phyloP scores from a whole-genome alignment of 1,284 basidiomycete genomes.

The Ceratobasidium sp. region DNA sequence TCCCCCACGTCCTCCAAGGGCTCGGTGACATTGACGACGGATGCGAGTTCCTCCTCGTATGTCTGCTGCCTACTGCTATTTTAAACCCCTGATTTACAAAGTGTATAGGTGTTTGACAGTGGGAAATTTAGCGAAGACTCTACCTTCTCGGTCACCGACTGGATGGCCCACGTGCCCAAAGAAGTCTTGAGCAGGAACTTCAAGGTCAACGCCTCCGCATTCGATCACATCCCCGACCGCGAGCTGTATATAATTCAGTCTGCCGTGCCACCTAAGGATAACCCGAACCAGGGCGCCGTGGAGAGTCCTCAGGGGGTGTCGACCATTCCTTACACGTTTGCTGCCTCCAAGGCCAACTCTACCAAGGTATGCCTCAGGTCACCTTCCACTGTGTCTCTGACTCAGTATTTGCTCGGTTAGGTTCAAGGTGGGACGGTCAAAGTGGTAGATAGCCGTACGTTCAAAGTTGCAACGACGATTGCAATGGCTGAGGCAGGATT shows the following conservation, averaged over 20 bases:
- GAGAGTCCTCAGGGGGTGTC: constrained; percentile 59
- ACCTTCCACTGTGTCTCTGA: no score
- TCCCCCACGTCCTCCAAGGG: constrained; percentile 71
- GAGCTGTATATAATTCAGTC: constrained; percentile 44
- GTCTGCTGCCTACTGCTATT: constrained; percentile 44
- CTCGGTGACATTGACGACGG: constrained; percentile 62
- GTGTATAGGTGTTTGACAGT: constrained; percentile 63
- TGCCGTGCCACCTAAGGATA: not conserved
- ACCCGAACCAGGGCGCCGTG: constrained; percentile 45
- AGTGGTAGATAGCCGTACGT: constrained; percentile 65
- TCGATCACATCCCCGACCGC: constrained; percentile 47
- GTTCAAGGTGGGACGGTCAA: constrained; percentile 73
- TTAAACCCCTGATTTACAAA: constrained; percentile 24
- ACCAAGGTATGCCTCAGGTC: constrained; percentile 50
- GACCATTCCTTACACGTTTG: constrained; percentile 60
- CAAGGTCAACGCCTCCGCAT: constrained; percentile 9
- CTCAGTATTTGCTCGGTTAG: no score
- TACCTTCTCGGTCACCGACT: constrained; percentile 64
- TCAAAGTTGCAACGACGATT: constrained; percentile 63
- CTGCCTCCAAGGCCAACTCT: constrained; percentile 59
- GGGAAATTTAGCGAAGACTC: constrained; percentile 72
- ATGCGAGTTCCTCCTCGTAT: constrained; percentile 71
- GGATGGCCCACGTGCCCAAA: constrained; percentile 60
- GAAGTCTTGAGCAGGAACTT: constrained; percentile 59
- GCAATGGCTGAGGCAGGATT: constrained; percentile 71